Base-by-base conservation (phyloP, 225 moss, liverwort and hornwort species). In the Marchantia polymorpha region DNA sequence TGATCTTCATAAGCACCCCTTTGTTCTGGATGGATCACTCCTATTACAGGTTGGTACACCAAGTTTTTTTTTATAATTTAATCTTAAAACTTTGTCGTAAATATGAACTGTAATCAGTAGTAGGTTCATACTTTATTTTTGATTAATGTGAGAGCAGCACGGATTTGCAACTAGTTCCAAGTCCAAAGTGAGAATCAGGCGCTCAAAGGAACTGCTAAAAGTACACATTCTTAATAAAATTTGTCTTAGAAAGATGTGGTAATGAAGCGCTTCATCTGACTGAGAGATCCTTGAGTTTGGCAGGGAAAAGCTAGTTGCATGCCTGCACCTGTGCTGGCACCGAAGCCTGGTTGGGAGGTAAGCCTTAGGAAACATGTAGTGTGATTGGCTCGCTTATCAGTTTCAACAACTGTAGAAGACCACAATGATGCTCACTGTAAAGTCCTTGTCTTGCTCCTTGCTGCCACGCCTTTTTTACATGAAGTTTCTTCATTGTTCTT, bases 231-330 rank as follows among this genome's bases (percentile, higher is more conserved):
- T 58, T 58, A 58, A 6, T 20, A 58, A 7, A 20, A 58, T 6
- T 58, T 7, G 48, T 52, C 0, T 26, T 52, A 73, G 52, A 52
- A 10, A 54, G 54, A 74, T 53, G 10, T 54, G 26, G 23, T 29
- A 3, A 71, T 7, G 19, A 14, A 50, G 10, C 14, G 25, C 3
- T 13, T 59, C 58, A 58, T 22, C 59, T 58, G 58, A 69, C 68
- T 39, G 16, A 15, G 22, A 58, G 58, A 31, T n/a, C 0, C 17
- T 19, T 81, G 1, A 53, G 61, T 81, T 82, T 50, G 70, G 81
- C 88, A 99, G 97, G 97, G 97, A 12, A 99, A 95, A 84, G 94
- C 97, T 46, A 99, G 97, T 76, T 99, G 97, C 85, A 90, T 99
- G 85, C 95, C 97, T 53, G 93, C 93, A 72, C 91, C 87, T 82